These are phyloP conservation scores for Raddia guianensis DNA, from an alignment of 176 grass and related monocot species.

Conservation along the genomic window DNA sequence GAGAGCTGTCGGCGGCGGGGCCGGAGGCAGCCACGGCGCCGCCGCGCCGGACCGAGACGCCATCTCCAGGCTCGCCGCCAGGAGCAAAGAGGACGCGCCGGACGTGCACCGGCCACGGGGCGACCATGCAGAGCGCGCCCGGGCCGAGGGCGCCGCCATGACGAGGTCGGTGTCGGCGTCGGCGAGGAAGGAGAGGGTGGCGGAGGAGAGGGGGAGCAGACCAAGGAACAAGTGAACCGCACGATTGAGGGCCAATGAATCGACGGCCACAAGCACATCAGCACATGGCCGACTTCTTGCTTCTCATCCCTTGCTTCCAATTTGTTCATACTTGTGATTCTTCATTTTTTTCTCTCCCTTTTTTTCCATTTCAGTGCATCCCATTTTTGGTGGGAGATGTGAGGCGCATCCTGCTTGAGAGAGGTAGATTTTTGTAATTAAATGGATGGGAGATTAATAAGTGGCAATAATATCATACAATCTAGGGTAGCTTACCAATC, in stretches of 20 bases:
- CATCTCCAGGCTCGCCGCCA: slow-evolving; percentile 20
- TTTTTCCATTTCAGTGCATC: slow-evolving; percentile 32
- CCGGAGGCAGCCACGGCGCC: slow-evolving; percentile 36
- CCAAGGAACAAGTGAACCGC: slow-evolving; percentile 44
- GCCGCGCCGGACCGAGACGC: background rate
- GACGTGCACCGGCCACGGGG: slow-evolving; percentile 43
- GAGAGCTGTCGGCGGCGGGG: slow-evolving; percentile 10
- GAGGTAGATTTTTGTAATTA: slow-evolving; percentile 52
- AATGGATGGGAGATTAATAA: slow-evolving; percentile 42
- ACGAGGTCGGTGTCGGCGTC: slow-evolving; percentile 48
- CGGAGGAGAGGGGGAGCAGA: slow-evolving; percentile 50
- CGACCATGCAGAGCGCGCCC: slow-evolving; percentile 19
- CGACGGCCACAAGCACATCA: background rate
- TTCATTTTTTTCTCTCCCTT: background rate
- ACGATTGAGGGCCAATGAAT: background rate
- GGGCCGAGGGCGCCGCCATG: slow-evolving; percentile 27
- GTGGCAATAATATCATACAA: slow-evolving; percentile 32
- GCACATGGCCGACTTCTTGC: background rate
- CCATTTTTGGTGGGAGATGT: slow-evolving; percentile 49
- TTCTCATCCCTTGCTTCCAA: slow-evolving; percentile 16
- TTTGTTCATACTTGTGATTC: slow-evolving; percentile 55
- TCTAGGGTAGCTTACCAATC: slow-evolving; percentile 31
- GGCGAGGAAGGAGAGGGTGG: slow-evolving; percentile 47
- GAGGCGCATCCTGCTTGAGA: slow-evolving; percentile 27
- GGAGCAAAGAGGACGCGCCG: slow-evolving; percentile 37